Conservation (phyloP, 2,329 filamentous ascomycete species). For the Periglandula ipomoeae region DNA sequence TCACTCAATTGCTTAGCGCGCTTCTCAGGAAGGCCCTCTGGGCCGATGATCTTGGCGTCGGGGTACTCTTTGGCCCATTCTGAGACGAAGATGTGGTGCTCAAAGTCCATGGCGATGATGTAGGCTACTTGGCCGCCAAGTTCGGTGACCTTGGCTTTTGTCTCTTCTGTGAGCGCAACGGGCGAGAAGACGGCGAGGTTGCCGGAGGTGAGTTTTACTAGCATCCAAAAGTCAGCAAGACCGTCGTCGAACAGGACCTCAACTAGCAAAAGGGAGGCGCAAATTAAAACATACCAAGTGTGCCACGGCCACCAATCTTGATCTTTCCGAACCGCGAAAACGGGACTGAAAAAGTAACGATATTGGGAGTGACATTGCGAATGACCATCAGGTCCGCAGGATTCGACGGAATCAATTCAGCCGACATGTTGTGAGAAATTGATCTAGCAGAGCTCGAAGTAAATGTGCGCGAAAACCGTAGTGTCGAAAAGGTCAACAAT, state of each 20-base stretch:
- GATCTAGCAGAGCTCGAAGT: conserved; percentile 8
- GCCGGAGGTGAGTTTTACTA: conserved; percentile 71
- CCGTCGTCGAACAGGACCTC: neutral
- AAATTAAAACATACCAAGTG: conserved; percentile 52
- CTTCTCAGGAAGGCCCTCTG: conserved; percentile 77
- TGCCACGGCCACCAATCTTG: conserved; percentile 80
- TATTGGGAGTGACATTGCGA: conserved; percentile 68
- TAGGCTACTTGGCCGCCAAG: conserved; percentile 68
- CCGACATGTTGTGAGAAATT: conserved; percentile 39
- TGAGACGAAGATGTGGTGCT: conserved; percentile 91
- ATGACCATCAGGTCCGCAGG: conserved; percentile 85
- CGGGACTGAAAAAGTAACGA: conserved; percentile 72
- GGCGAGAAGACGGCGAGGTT: conserved; percentile 85
- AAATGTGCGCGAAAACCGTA: conserved; percentile 3
- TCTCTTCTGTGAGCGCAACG: conserved; percentile 69
- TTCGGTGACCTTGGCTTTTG: conserved; percentile 53
- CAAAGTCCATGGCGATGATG: conserved; percentile 77
- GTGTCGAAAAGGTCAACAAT: neutral
- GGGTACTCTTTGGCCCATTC: conserved; percentile 78
- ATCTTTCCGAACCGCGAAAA: conserved; percentile 73
- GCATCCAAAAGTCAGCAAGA: neutral
- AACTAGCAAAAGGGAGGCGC: neutral
- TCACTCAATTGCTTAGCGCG: conserved; percentile 48
- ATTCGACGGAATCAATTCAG: conserved; percentile 57
- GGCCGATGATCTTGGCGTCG: conserved; percentile 68